Base-by-base conservation (phyloP, 305 asterid genomes). In the Plantago coronopus region DNA sequence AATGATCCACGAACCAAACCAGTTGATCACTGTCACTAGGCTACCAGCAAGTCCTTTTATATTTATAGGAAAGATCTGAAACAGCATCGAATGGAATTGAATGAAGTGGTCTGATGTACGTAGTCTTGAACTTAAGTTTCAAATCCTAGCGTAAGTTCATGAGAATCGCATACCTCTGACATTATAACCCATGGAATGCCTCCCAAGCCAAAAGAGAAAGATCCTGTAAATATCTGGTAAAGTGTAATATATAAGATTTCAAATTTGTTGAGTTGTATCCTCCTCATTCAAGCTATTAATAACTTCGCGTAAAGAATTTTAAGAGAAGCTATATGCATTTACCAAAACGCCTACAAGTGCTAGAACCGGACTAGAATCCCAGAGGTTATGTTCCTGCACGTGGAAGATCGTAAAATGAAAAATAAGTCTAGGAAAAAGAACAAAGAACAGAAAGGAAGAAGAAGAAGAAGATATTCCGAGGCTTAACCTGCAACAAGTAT, bases 151-250 rank as follows among this genome's bases (percentile, higher is more conserved):
- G 25, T 44, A 64, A 47, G 25, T 65, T 57, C 21, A 1, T 2
- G 3, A 49, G 38, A 20, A 18, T 13, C 21, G 42, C 11, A 1
- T 73, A 89, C 97, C 96, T 93, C 96, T 1, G 99, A 87, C 97
- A 85, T 89, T 62, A 93, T 83, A 67, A 93, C 91, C 99, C 97
- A 89, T 7, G 99, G 99, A 59, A 89, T 85, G 44, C 90, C 97
- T 65, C 99, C 97, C 79, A 93, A 66, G 66, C 99, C 97, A 46
- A 89, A 62, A 31, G 97, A 87, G 80, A 89, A 85, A 10, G 89
- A 80, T 63, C 88, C 97, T 16, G 85, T 43, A 57, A 89, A 93
- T 54, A 87, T 66, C 99, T 93, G 76, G 34, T 70, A 49, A 76
- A 63, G 56, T 17, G 16, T 46, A 57, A 22, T 7, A 27, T 18